phyloP scores from a whole-genome alignment of 2,329 filamentous ascomycete genomes.

The Talaromyces sp. region DNA sequence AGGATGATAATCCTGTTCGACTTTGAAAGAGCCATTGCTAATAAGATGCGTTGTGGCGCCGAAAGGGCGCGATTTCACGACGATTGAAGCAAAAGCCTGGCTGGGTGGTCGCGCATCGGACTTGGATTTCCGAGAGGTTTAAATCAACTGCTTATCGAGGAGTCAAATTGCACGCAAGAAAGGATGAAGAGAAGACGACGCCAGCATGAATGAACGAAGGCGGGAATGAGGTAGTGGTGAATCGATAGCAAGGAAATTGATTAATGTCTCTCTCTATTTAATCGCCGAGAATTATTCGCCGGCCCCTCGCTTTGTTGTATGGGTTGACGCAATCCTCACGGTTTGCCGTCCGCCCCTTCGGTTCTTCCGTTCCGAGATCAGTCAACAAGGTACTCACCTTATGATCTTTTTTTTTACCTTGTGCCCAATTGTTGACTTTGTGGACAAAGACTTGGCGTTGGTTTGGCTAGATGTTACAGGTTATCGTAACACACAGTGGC shows the following conservation, averaged over 20 bases:
- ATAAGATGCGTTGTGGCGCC: background rate
- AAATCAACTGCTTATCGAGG: background rate
- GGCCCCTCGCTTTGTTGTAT: background rate
- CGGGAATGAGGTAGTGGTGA: background rate
- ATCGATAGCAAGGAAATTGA: background rate
- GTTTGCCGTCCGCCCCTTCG: background rate
- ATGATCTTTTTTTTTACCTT: too few species aligned
- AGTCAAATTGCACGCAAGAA: background rate
- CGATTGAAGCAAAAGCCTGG: background rate
- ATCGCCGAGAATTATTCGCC: background rate
- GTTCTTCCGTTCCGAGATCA: constrained; percentile 1
- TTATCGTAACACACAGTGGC: background rate
- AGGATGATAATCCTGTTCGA: constrained; percentile 88
- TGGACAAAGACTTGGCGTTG: too few species aligned
- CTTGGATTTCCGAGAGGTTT: background rate
- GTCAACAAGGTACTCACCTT: background rate
- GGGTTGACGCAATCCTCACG: background rate
- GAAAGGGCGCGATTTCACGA: constrained; percentile 7
- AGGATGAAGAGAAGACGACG: background rate
- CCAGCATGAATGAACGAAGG: background rate
- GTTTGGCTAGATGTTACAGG: background rate
- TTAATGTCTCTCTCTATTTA: background rate
- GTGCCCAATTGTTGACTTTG: too few species aligned
- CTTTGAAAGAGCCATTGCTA: constrained; percentile 80
- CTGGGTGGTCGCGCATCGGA: constrained; percentile 4